Conservation (phyloP, 2,329 filamentous ascomycete species). For the Trichoderma oligosporum region DNA sequence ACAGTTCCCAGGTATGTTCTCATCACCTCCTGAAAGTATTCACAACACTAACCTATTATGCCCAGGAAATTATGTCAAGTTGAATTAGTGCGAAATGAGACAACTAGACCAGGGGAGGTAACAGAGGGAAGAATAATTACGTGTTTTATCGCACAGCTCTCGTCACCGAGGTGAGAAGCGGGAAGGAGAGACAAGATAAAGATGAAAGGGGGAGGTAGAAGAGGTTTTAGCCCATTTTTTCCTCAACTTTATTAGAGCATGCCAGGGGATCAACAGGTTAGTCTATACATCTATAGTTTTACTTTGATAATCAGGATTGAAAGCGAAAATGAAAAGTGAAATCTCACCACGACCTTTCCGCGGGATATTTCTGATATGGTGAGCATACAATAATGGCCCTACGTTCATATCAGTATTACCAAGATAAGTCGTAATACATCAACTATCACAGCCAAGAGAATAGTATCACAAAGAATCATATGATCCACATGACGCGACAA, state of each 20-base stretch:
- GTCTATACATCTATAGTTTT: slow-evolving; percentile 19
- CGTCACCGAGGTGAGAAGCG: not conserved
- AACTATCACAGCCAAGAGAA: no score
- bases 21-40: not conserved
- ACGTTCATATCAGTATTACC: no score
- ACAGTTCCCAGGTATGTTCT: slow-evolving; percentile 79
- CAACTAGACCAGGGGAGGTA: not conserved
- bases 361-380: no score
- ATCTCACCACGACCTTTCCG: not conserved
- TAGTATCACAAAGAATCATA: no score
- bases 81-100: slow-evolving; percentile 8
- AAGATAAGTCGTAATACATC: no score
- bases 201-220: not conserved
- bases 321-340: slow-evolving; percentile 4
- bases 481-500: no score
- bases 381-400: no score
- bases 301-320: slow-evolving; percentile 19
- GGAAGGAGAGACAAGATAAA: not conserved
- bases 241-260: slow-evolving; percentile 15
- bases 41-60: not conserved
- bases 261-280: slow-evolving; percentile 1
- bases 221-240: not conserved
- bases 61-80: slow-evolving; percentile 19
- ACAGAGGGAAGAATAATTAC: slow-evolving; percentile 20
- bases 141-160: not conserved